Base-by-base conservation (phyloP, 371 early-diverging fungal genomes). In the Basidiobolus heterosporus region DNA sequence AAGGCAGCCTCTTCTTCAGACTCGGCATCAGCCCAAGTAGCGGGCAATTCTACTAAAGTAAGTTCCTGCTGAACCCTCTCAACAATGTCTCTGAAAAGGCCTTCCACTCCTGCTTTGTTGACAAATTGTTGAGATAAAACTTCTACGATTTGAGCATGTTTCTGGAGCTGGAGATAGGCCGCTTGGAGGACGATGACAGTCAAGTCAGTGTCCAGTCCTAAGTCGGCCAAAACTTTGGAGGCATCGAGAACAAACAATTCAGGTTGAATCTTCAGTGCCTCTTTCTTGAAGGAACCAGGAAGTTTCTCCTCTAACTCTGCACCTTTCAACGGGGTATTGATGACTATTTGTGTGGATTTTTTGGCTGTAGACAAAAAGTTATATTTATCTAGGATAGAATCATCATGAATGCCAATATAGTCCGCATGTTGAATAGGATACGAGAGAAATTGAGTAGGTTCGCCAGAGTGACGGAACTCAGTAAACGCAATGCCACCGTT, bases 241-340 rank as follows among this genome's bases (percentile, higher is more conserved):
- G 70, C 69, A 56, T 87, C 82, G 35, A 87, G 62, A 19, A 71
- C 58, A 50, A 67, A 71, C 18, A 87, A 51, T 23, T 70, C 59
- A n/a, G 76, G 66, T 38, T 69, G 64, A 36, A 77, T 52, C 50
- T 76, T 61, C 15, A 73, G 70, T 46, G 74, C 58, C 15, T 61
- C 67, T 8, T 56, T 64, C 55, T 74, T 74, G 65, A 80, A 78
- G n/a, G 72, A 75, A 17, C 69, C 70, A 1, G 84, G 72, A 38
- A 85, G 60, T 46, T 78, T 75, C 18, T 65, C 60, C 47, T 78
- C 77, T 17, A 85, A 50, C 23, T 85, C 83, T 39, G 75, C 81
- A 36, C 69, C 72, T 14, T 66, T 70, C 79, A 75, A 78, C 9
- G 72, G 65, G 22, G 81, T 66, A 58, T 85, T 80, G 44, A 87